A percentile compares a stretch with the other conserved stretches of the same genome.
phyloP scores from a whole-genome alignment of 2,329 filamentous ascomycete genomes.

The Arthrobotrys musiformis region DNA sequence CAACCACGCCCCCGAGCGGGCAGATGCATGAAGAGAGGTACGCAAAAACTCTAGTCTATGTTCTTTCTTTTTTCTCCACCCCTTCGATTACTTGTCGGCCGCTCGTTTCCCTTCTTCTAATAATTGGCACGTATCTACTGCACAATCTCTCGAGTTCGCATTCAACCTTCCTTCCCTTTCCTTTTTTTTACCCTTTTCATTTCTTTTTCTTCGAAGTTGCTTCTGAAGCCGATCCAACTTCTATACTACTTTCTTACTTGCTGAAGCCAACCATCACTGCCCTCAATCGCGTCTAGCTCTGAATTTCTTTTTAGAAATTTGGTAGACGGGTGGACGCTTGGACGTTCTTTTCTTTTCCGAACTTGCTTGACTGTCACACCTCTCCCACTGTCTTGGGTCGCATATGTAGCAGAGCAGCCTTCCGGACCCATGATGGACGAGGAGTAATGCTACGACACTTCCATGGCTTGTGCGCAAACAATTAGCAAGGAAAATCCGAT shows the following conservation, averaged over 20 bases:
- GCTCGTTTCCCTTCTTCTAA: conserved; percentile 33
- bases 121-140: conserved; percentile 33
- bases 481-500: conserved; percentile 35
- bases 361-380: conserved; percentile 20
- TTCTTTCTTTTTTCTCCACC: conserved; percentile 54
- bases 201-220: conserved; percentile 17
- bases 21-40: conserved; percentile 52
- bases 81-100: conserved; percentile 39
- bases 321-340: background rate
- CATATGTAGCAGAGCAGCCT: conserved; percentile 42
- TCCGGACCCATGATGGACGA: conserved; percentile 33
- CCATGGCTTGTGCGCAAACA: conserved; percentile 52
- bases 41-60: conserved; percentile 3
- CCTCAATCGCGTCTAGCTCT: conserved; percentile 30
- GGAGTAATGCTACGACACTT: conserved; percentile 41
- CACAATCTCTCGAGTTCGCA: conserved; percentile 58
- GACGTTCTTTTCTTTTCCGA: conserved; percentile 3
- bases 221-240: conserved; percentile 29
- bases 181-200: background rate
- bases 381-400: conserved; percentile 37
- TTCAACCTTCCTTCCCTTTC: conserved; percentile 11
- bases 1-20: conserved; percentile 44
- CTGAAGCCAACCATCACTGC: background rate
- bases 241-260: background rate
- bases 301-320: conserved; percentile 12